Percentiles rank a stretch among this genome's conserved stretches.
phyloP scores from a whole-genome alignment of 2,329 filamentous ascomycete species.

The Tolypocladium capitatum region DNA sequence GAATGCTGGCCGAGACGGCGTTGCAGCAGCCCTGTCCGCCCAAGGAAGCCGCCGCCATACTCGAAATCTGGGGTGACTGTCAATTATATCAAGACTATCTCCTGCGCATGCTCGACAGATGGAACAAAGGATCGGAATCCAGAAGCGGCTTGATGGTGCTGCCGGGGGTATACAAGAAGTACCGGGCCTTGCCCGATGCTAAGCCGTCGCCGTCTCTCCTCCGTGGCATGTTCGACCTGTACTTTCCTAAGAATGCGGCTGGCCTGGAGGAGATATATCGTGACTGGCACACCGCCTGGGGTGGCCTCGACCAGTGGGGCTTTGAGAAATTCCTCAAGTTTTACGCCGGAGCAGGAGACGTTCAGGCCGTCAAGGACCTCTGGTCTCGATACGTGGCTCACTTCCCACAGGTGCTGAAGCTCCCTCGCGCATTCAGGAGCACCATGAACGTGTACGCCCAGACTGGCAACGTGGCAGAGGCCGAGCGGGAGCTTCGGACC shows the following conservation, averaged over 20 bases:
- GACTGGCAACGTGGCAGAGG: slow-evolving; percentile 47
- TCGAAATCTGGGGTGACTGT: slow-evolving; percentile 25
- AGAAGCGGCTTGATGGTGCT: slow-evolving; percentile 19
- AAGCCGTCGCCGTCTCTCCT: slow-evolving; percentile 26
- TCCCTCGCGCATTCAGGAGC: slow-evolving; percentile 33
- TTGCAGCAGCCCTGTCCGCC: slow-evolving; percentile 20
- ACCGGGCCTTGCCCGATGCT: slow-evolving; percentile 26
- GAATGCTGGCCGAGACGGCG: slow-evolving; percentile 17
- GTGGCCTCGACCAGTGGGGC: slow-evolving; percentile 26
- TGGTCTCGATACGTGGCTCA: slow-evolving; percentile 28
- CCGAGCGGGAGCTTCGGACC: slow-evolving; percentile 47
- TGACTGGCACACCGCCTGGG: slow-evolving; percentile 33
- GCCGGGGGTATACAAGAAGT: slow-evolving; percentile 30
- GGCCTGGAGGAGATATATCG: slow-evolving; percentile 32
- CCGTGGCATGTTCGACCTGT: slow-evolving; percentile 30
- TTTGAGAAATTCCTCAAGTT: slow-evolving; percentile 36
- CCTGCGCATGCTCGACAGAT: slow-evolving; percentile 16
- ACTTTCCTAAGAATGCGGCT: slow-evolving; percentile 21
- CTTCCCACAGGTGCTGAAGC: slow-evolving; percentile 20
- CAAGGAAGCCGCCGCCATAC: slow-evolving; percentile 21
- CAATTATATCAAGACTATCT: slow-evolving; percentile 32
- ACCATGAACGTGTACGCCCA: slow-evolving; percentile 61
- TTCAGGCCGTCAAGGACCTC: slow-evolving; percentile 28
- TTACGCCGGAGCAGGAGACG: slow-evolving; percentile 34
- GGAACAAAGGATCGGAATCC: slow-evolving; percentile 13